phyloP scores from a whole-genome alignment of 2,329 filamentous ascomycete species.

The Podosphaera fusca region DNA sequence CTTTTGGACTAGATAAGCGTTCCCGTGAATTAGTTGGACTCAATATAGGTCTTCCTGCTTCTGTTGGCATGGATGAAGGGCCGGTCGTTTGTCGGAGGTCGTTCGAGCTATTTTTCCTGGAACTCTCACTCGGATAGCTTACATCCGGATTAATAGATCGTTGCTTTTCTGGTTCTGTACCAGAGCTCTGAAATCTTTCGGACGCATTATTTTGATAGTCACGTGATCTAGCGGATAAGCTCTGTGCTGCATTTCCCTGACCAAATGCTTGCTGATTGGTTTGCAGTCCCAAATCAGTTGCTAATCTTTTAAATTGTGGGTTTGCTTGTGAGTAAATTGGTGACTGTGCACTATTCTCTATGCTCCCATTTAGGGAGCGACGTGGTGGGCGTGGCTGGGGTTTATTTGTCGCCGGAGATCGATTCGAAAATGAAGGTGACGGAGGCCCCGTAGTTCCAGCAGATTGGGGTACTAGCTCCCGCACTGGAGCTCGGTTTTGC shows the following conservation, averaged over 20 bases:
- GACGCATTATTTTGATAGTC: constrained; percentile 12
- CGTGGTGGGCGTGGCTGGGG: constrained; percentile 11
- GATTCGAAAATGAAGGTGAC: constrained; percentile 3
- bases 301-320: constrained; percentile 5
- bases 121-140: constrained; percentile 7
- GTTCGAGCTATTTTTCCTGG: constrained; percentile 7
- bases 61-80: constrained; percentile 13
- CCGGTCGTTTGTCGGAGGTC: constrained; percentile 14
- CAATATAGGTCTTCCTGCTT: constrained; percentile 16
- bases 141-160: constrained; percentile 12
- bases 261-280: constrained; percentile 16
- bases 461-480: constrained; percentile 10
- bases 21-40: constrained; percentile 14
- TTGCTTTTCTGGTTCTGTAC: constrained; percentile 12
- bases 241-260: constrained; percentile 12
- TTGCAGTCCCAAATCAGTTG: constrained; percentile 6
- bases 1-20: constrained; percentile 10
- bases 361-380: constrained; percentile 11
- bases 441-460: constrained; percentile 14
- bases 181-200: constrained; percentile 15
- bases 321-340: background rate
- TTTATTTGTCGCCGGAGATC: constrained; percentile 10
- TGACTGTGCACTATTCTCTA: constrained; percentile 7
- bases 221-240: constrained; percentile 14
- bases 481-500: constrained; percentile 9